Conservation (phyloP, 768 basidiomycete genomes). For the Exsudoporus frostii region DNA sequence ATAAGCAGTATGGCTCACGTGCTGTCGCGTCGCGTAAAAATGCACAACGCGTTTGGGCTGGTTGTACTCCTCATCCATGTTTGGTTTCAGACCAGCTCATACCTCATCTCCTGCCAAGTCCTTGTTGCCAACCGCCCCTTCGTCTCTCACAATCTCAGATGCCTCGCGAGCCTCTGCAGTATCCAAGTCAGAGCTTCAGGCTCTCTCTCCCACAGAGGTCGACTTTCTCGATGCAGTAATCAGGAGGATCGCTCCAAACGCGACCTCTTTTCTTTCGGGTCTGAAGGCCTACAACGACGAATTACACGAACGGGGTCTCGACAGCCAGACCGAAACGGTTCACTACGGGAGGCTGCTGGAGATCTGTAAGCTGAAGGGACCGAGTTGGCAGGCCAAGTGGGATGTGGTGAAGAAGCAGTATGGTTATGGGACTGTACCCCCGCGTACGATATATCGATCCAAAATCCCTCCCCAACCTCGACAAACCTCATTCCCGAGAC, state of each 20-base stretch:
- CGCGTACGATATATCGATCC: constrained; percentile 12
- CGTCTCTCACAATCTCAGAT: constrained; percentile 24
- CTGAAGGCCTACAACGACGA: constrained; percentile 85
- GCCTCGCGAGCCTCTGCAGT: constrained; percentile 39
- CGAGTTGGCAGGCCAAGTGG: constrained; percentile 85
- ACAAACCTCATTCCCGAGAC: constrained; percentile 14
- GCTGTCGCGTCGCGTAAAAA: constrained; percentile 27
- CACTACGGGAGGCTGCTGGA: constrained; percentile 83
- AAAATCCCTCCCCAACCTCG: constrained; percentile 18
- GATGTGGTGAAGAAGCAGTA: constrained; percentile 58
- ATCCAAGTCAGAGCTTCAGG: constrained; percentile 48
- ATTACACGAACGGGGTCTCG: constrained; percentile 69
- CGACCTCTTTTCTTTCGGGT: constrained; percentile 76
- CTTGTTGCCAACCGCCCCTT: constrained; percentile 15
- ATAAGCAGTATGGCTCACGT: constrained; percentile 26
- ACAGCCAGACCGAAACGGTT: constrained; percentile 70
- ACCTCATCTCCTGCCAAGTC: constrained; percentile 46
- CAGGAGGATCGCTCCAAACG: constrained; percentile 57
- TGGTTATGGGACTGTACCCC: constrained; percentile 33
- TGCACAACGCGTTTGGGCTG: constrained; percentile 14
- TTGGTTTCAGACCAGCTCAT: constrained; percentile 44
- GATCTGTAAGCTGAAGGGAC: constrained; percentile 75
- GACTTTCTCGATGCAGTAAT: constrained; percentile 76
- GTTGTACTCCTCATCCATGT: constrained; percentile 31
- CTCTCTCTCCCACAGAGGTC: constrained; percentile 54